phyloP scores from a whole-genome alignment of 1,284 basidiomycete species.

The Tranzscheliella williamsii region DNA sequence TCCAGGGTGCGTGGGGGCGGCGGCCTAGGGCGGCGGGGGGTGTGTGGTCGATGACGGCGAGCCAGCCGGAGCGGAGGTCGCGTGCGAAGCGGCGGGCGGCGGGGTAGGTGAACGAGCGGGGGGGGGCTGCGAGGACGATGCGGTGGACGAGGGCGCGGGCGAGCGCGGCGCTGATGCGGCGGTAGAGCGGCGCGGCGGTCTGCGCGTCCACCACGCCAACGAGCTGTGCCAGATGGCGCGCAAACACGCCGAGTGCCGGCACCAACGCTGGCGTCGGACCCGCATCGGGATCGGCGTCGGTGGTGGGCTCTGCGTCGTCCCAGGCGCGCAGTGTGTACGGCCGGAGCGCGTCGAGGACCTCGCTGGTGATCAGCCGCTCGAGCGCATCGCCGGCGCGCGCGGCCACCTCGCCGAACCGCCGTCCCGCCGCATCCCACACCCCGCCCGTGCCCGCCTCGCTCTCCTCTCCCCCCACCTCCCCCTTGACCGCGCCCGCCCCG shows the following conservation, averaged over 20 bases:
- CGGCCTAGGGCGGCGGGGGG: slow-evolving; percentile 25
- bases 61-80: slow-evolving; percentile 49
- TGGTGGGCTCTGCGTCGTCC: slow-evolving; percentile 12
- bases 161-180: slow-evolving; percentile 26
- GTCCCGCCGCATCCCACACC: slow-evolving; percentile 47
- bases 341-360: slow-evolving; percentile 43
- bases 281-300: not conserved
- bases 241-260: slow-evolving; percentile 44
- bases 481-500: slow-evolving; percentile 20
- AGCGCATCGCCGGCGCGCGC: slow-evolving; percentile 28
- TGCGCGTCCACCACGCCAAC: slow-evolving; percentile 33
- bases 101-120: slow-evolving; percentile 10
- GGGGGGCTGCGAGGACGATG: slow-evolving; percentile 46
- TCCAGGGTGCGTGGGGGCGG: slow-evolving; percentile 40
- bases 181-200: slow-evolving; percentile 41
- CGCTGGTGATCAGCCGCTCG: slow-evolving; percentile 42
- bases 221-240: slow-evolving; percentile 44
- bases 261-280: slow-evolving; percentile 45
- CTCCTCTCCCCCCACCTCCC: no score
- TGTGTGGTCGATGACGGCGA: slow-evolving; percentile 28
- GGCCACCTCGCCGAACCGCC: slow-evolving; percentile 35
- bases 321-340: slow-evolving; percentile 36
- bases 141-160: slow-evolving; percentile 41
- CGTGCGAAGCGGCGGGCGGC: slow-evolving; percentile 24
- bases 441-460: slow-evolving; percentile 22